Conservation (phyloP, 2,329 filamentous ascomycete species). For the Sporothrix luriei region DNA sequence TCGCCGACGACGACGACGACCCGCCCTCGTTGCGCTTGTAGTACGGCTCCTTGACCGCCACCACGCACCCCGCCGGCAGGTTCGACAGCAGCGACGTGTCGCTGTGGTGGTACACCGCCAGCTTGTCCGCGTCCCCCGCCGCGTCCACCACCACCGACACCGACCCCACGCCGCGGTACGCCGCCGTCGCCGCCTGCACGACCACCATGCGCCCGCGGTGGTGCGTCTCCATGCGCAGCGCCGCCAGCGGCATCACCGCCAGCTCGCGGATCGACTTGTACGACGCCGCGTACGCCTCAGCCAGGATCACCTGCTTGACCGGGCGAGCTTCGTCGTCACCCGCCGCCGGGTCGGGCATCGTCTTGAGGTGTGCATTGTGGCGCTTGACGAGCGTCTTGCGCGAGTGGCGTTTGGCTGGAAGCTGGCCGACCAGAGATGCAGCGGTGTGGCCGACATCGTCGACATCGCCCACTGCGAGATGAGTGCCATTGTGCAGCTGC, state of each 20-base stretch:
- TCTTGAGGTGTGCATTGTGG: conserved; percentile 29
- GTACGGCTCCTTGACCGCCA: conserved; percentile 46
- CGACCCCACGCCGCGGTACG: conserved; percentile 43
- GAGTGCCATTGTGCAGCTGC: not conserved
- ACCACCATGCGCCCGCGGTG: conserved; percentile 43
- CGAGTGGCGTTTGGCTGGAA: conserved; percentile 3
- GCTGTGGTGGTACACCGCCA: conserved; percentile 46
- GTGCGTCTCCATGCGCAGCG: conserved; percentile 43
- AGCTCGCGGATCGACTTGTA: conserved; percentile 40
- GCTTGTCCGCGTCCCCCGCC: conserved; percentile 44
- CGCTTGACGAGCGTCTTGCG: conserved; percentile 24
- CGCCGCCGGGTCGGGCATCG: not conserved
- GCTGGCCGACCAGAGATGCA: not conserved
- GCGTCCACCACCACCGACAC: conserved; percentile 46
- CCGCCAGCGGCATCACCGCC: conserved; percentile 41
- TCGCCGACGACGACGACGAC: conserved; percentile 12
- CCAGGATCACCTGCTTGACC: conserved; percentile 40
- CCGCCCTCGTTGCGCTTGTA: conserved; percentile 43
- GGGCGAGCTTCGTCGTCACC: conserved; percentile 33
- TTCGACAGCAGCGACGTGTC: conserved; percentile 40
- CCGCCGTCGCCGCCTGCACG: conserved; percentile 41
- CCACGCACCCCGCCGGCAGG: conserved; percentile 40
- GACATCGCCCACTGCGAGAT: not conserved
- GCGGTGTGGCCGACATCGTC: not conserved
- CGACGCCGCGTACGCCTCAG: conserved; percentile 40